phyloP scores from a whole-genome alignment of 805 yeast genomes.

The Candida rishiriensis region DNA sequence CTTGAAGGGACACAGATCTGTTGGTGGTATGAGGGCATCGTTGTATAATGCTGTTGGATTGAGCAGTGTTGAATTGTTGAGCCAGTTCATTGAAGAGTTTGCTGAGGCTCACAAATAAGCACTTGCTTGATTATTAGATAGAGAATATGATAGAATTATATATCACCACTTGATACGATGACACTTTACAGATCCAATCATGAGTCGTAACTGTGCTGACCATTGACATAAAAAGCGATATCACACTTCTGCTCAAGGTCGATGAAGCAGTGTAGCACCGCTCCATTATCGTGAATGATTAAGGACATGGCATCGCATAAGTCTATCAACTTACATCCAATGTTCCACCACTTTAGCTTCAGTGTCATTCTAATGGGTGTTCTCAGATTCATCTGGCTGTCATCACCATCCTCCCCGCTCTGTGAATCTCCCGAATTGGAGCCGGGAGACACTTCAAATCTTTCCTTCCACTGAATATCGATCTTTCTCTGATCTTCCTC shows the following conservation, averaged over 20 bases:
- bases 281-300: conserved; percentile 44
- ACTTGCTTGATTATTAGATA: not conserved
- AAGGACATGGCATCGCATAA: conserved; percentile 58
- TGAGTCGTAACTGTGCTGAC: conserved; percentile 17
- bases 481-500: conserved; percentile 53
- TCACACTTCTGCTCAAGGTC: conserved; percentile 64
- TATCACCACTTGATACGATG: not conserved
- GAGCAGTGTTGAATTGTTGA: conserved; percentile 54
- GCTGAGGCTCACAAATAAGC: conserved; percentile 36
- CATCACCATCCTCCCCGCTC: conserved; percentile 20
- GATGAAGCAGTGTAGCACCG: conserved; percentile 62
- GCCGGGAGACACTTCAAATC: conserved; percentile 37
- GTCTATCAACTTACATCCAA: conserved; percentile 57
- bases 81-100: conserved; percentile 54
- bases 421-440: not conserved
- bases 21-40: conserved; percentile 95
- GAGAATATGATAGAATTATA: not conserved
- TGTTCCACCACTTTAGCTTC: conserved; percentile 61
- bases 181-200: not conserved
- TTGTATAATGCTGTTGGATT: conserved; percentile 81
- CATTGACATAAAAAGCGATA: conserved; percentile 56
- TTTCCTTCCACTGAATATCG: conserved; percentile 56
- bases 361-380: conserved; percentile 45
- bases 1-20: conserved; percentile 92
- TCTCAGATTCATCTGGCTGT: conserved; percentile 10